These are phyloP conservation scores for Pilatotrama ljubarskyi DNA, from an alignment of 768 basidiomycete genomes.

Conservation along the genomic window DNA sequence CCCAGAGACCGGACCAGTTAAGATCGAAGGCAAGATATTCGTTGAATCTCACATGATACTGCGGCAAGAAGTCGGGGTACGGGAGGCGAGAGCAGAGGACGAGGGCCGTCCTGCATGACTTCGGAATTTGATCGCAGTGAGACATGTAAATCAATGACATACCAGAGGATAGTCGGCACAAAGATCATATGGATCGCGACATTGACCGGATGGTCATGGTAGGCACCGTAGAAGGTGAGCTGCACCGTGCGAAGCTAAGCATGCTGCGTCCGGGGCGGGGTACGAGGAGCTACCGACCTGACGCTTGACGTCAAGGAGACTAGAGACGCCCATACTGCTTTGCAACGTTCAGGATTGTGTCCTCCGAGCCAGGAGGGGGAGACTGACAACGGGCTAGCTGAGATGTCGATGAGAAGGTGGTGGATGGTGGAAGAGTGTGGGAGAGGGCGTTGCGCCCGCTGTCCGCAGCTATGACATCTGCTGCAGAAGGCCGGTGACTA, in stretches of 20 bases:
- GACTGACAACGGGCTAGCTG: neutral
- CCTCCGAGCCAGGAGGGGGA: neutral
- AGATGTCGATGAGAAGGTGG: neutral
- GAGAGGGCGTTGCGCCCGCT: neutral
- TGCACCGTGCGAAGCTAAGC: conserved; percentile 32
- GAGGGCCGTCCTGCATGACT: conserved; percentile 53
- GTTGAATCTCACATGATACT: conserved; percentile 51
- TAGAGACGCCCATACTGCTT: conserved; percentile 33
- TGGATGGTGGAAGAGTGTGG: neutral
- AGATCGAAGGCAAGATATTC: conserved; percentile 69
- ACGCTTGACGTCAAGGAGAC: conserved; percentile 64
- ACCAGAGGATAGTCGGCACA: conserved; percentile 87
- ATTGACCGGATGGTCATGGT: conserved; percentile 84
- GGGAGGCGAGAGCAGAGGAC: conserved; percentile 52
- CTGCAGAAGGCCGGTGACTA: neutral
- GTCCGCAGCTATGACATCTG: neutral
- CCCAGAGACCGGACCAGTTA: conserved; percentile 63
- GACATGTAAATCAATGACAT: neutral
- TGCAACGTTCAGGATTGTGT: neutral
- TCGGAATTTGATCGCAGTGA: neutral
- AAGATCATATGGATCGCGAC: conserved; percentile 83
- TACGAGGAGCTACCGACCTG: conserved; percentile 47
- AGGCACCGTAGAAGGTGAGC: conserved; percentile 93
- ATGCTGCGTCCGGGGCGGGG: neutral
- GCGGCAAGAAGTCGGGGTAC: conserved; percentile 55